Evolutionary conservation across 257 asterid species (phyloP), one percentile per base, ranked within the genome.

Genomic region (Cynanchum wilfordii): DNA sequence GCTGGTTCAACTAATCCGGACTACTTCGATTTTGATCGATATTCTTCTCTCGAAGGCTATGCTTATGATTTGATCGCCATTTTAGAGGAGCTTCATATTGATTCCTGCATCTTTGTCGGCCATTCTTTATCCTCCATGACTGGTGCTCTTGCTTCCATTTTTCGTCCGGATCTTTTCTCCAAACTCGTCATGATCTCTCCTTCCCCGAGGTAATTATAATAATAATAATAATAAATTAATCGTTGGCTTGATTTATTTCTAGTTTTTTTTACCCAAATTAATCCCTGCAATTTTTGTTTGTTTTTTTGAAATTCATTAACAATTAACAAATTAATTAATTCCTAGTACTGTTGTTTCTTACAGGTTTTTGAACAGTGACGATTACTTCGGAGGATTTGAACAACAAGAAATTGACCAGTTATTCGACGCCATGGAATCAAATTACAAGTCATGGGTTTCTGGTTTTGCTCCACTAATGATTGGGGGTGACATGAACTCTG

Each of bases 381-480:
- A 84, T 69, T 84, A 87, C 72, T 79, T 36, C 10, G 86, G 89
- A 33, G 91, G 91, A 50, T 87, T 84, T 52, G 84, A 79, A 33
- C 72, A 12, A 52, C 85, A 84, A 70, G 89, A 84, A 1, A 57
- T 87, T 4, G 76, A 79, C 4, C 82, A 87, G 50, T 54, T 84
- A 57, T 74, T 79, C 59, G 60, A 40, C 7, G 87, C 89, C 3
- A 89, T 91, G 76, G 88, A 85, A 66, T 38, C 86, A 3, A 91
- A 91, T 63, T 91, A 86, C 85, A 86, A 87, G 76, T 82, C 96
- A 5, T 89, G 96, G 96, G 63, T 79, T n/a, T 40, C 73, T 0
- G 96, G 96, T 25, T 87, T 88, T 20, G 96, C 97, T 3, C 97
- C 96, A 20, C 76, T 91, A 58, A 90, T 83, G 22, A 82, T 91